Percentiles rank a stretch among this genome's conserved stretches.
Evolutionary conservation across 1,284 basidiomycete genomes (phyloP).

Genomic region (Ceratobasidium sp.): DNA sequence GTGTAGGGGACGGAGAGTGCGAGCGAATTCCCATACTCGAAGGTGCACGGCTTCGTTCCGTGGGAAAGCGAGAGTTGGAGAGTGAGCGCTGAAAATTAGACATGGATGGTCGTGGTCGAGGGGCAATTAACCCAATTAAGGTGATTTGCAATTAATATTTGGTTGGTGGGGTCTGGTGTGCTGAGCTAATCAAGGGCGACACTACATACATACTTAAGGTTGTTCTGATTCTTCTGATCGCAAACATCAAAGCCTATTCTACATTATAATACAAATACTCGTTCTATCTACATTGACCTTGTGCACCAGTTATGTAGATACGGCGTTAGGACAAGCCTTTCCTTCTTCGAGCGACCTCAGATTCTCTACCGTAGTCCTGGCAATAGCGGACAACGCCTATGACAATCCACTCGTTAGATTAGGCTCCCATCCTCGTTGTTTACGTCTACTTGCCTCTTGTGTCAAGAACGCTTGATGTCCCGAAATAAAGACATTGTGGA

Average conservation of each 20-base stretch:
- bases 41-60: constrained; percentile 22
- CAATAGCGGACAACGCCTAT: constrained; percentile 44
- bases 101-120: constrained; percentile 16
- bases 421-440: not conserved
- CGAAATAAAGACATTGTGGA: constrained; percentile 46
- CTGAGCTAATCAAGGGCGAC: not conserved
- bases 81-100: constrained; percentile 30
- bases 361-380: constrained; percentile 44
- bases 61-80: constrained; percentile 24
- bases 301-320: constrained; percentile 3
- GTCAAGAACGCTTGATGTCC: constrained; percentile 47
- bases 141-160: not conserved
- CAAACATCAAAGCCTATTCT: constrained; percentile 18
- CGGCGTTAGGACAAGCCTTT: constrained; percentile 41
- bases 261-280: not conserved
- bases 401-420: not conserved
- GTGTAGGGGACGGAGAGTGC: constrained; percentile 39
- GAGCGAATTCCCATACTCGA: constrained; percentile 35
- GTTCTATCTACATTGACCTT: not conserved
- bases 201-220: no score
- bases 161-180: not conserved
- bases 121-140: constrained; percentile 19
- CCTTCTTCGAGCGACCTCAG: constrained; percentile 40
- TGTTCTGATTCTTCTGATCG: not conserved
- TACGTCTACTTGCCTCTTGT: constrained; percentile 39